A percentile compares a stretch with the other conserved stretches of the same genome.
phyloP scores from a whole-genome alignment of 2,329 filamentous ascomycete species.

The Parasarocladium wereldwijsianum region DNA sequence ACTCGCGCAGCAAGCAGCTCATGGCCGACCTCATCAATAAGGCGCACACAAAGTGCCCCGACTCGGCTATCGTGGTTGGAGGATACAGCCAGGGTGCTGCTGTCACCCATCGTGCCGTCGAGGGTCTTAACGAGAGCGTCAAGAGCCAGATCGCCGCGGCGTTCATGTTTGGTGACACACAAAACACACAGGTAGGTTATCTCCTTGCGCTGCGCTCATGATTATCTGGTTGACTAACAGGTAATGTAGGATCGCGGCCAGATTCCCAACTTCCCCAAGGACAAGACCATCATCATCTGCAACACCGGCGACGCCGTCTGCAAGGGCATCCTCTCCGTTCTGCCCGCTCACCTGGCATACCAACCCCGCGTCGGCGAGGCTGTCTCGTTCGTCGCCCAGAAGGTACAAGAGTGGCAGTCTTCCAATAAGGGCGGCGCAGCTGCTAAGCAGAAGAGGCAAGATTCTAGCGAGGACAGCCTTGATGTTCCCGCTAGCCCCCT shows the following conservation, averaged over 20 bases:
- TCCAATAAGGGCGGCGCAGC: too few species aligned
- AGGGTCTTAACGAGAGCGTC: slow-evolving; percentile 15
- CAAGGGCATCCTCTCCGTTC: slow-evolving; percentile 20
- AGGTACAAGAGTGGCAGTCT: too few species aligned
- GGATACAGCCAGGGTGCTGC: slow-evolving; percentile 28
- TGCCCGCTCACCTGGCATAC: slow-evolving; percentile 18
- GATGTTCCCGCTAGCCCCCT: too few species aligned
- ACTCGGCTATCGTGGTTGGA: slow-evolving; percentile 25
- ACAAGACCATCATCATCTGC: slow-evolving; percentile 23
- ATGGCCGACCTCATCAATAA: slow-evolving; percentile 21
- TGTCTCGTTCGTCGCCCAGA: slow-evolving; percentile 14
- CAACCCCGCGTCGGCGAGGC: slow-evolving; percentile 16
- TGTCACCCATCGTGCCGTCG: slow-evolving; percentile 24
- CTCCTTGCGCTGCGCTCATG: too few species aligned
- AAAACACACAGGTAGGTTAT: too few species aligned
- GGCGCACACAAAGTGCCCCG: slow-evolving; percentile 26
- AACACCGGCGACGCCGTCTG: slow-evolving; percentile 20
- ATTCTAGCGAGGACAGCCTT: too few species aligned
- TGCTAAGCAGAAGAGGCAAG: too few species aligned
- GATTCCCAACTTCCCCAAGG: slow-evolving; percentile 21
- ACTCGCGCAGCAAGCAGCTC: slow-evolving; percentile 19
- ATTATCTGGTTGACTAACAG: too few species aligned
- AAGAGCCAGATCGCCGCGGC: slow-evolving; percentile 20
- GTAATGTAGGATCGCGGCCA: slow-evolving; percentile 19
- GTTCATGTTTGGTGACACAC: slow-evolving; percentile 25